Percentiles rank a stretch among this genome's conserved stretches.
phyloP scores from a whole-genome alignment of 352 stramenopile genomes.

The Pythium sukuiense region DNA sequence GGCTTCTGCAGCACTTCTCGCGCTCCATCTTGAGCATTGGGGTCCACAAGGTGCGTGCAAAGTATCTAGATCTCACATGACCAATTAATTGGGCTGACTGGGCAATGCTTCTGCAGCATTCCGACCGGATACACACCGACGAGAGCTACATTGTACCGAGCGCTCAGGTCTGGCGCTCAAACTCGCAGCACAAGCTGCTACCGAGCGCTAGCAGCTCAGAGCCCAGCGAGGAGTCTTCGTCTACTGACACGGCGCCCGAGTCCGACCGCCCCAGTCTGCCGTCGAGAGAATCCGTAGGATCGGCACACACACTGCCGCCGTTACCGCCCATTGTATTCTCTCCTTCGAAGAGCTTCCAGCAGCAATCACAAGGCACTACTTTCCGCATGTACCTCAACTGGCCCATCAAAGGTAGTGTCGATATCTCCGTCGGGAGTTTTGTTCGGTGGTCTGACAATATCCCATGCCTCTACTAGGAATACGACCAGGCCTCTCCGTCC shows the following conservation, averaged over 20 bases:
- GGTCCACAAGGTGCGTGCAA: constrained; percentile 48
- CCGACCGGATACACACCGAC: constrained; percentile 13
- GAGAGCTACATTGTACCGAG: not conserved
- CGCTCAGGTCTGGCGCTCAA: not conserved
- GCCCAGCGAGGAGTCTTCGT: not conserved
- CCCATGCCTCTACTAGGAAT: constrained; percentile 30
- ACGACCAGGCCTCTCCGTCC: constrained; percentile 67
- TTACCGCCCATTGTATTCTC: constrained; percentile 60
- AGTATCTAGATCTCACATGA: not conserved
- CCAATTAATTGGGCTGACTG: too few species aligned
- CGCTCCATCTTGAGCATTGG: constrained; percentile 58
- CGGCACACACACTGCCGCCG: constrained; percentile 41
- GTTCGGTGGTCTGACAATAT: not conserved
- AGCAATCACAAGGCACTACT: constrained; percentile 41
- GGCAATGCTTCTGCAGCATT: constrained; percentile 12
- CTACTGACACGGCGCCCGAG: constrained; percentile 11
- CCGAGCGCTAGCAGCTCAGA: not conserved
- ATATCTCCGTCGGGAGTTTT: not conserved
- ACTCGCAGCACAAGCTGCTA: constrained; percentile 8
- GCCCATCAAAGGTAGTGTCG: constrained; percentile 17
- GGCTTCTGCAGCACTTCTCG: constrained; percentile 66
- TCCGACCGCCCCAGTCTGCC: constrained; percentile 10
- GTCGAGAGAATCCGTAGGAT: constrained; percentile 23
- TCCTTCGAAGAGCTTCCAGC: constrained; percentile 37
- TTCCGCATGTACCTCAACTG: constrained; percentile 59